Conservation (phyloP, 306 rosid species). For the Herpetospermum pedunculosum region DNA sequence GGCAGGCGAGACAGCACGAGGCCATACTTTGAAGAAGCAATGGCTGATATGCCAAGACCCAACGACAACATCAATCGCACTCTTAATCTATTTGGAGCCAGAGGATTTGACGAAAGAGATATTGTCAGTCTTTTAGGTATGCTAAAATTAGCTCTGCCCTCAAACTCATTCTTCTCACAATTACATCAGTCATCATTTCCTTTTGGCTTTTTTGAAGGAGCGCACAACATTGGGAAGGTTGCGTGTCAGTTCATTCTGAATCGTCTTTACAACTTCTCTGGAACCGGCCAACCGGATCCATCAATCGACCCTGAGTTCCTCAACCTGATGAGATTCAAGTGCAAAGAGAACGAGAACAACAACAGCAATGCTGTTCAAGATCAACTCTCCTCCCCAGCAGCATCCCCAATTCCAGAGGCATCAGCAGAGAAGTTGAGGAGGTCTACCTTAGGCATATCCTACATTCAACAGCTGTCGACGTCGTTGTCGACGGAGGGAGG, state of each 20-base stretch:
- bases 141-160: background rate
- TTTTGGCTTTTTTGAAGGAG: constrained; percentile 43
- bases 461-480: constrained; percentile 32
- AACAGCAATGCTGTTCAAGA: background rate
- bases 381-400: constrained; percentile 10
- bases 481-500: constrained; percentile 38
- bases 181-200: background rate
- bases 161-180: background rate
- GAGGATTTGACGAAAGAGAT: constrained; percentile 71
- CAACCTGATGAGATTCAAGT: constrained; percentile 33
- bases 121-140: constrained; percentile 83
- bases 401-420: background rate
- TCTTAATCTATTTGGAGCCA: constrained; percentile 39
- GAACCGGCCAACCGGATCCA: constrained; percentile 62
- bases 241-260: constrained; percentile 53
- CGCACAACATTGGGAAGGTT: constrained; percentile 70
- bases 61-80: constrained; percentile 47
- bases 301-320: constrained; percentile 48
- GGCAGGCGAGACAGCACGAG: constrained; percentile 57
- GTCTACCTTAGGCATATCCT: constrained; percentile 25
- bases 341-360: constrained; percentile 18
- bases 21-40: constrained; percentile 46
- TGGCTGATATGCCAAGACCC: constrained; percentile 54
- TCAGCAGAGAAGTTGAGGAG: constrained; percentile 15
- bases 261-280: constrained; percentile 54